Evolutionary conservation across 1,139 yeast species (phyloP).

Genomic region (Suhomyces terraborum): DNA sequence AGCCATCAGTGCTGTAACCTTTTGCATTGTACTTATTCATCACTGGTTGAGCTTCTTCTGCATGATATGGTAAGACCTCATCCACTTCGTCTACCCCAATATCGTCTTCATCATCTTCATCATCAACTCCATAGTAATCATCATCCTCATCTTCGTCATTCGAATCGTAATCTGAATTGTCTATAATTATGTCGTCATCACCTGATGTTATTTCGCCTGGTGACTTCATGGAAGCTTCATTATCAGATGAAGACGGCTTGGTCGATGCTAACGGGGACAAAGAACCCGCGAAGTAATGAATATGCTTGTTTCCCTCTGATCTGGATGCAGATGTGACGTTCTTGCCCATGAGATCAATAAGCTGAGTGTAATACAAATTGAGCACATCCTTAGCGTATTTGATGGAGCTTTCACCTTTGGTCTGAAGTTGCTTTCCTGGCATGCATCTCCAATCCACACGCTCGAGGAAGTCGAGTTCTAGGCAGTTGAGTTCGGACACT

Average conservation of each 20-base stretch:
- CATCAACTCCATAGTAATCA: slow-evolving; percentile 13
- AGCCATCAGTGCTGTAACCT: slow-evolving; percentile 34
- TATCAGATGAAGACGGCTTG: neutral
- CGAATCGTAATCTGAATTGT: slow-evolving; percentile 11
- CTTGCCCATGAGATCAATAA: slow-evolving; percentile 63
- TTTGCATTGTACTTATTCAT: slow-evolving; percentile 24
- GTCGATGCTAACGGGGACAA: neutral
- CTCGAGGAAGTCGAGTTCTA: slow-evolving; percentile 84
- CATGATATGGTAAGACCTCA: slow-evolving; percentile 1
- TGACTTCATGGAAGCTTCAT: neutral
- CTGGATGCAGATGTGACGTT: slow-evolving; percentile 19
- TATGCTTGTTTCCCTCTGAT: slow-evolving; percentile 8
- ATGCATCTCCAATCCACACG: slow-evolving; percentile 71
- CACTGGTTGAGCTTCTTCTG: neutral
- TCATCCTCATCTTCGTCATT: slow-evolving; percentile 14
- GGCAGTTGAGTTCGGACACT: slow-evolving; percentile 75
- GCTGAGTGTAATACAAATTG: slow-evolving; percentile 60
- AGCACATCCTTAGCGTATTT: slow-evolving; percentile 49
- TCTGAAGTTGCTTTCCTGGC: slow-evolving; percentile 38
- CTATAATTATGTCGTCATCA: slow-evolving; percentile 8
- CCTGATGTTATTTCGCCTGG: neutral
- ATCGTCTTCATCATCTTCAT: slow-evolving; percentile 18
- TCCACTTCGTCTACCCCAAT: slow-evolving; percentile 13
- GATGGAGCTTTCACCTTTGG: slow-evolving; percentile 23
- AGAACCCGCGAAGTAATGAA: slow-evolving; percentile 15